phyloP scores from a whole-genome alignment of 208 protist genomes.

The Leishmania tarentolae region DNA sequence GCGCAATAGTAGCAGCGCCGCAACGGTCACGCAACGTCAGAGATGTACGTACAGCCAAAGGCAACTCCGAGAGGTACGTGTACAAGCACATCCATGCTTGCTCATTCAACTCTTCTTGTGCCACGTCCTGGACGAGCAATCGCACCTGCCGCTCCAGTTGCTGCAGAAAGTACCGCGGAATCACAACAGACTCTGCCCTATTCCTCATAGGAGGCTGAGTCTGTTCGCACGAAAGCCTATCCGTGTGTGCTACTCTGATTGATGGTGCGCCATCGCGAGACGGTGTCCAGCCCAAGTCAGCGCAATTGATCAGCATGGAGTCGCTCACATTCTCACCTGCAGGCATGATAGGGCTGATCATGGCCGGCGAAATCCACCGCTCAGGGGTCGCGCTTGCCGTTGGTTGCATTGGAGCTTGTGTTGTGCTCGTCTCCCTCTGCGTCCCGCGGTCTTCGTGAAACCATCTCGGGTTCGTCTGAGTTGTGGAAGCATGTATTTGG shows the following conservation, averaged over 20 bases:
- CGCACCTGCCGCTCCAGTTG: slow-evolving; percentile 37
- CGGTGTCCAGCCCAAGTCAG: slow-evolving; percentile 20
- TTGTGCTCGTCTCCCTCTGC: slow-evolving; percentile 21
- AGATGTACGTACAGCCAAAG: slow-evolving; percentile 1
- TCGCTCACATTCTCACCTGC: slow-evolving; percentile 8
- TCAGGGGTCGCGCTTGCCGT: slow-evolving; percentile 1
- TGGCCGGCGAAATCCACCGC: background rate
- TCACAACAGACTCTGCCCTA: background rate
- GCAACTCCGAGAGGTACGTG: slow-evolving; percentile 43
- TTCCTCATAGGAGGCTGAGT: background rate
- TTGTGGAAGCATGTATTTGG: background rate
- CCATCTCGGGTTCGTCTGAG: slow-evolving; percentile 22
- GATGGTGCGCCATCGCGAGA: slow-evolving; percentile 1
- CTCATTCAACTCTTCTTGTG: slow-evolving; percentile 8
- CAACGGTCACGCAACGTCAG: slow-evolving; percentile 28
- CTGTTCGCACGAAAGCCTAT: slow-evolving; percentile 1
- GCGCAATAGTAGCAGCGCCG: slow-evolving; percentile 1
- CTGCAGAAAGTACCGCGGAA: slow-evolving; percentile 34
- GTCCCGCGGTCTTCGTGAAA: slow-evolving; percentile 30
- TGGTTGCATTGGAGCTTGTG: background rate
- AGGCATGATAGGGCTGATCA: slow-evolving; percentile 21
- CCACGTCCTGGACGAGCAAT: slow-evolving; percentile 22
- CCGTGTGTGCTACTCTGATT: background rate
- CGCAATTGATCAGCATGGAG: slow-evolving; percentile 2
- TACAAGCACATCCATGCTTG: slow-evolving; percentile 51